phyloP scores from a whole-genome alignment of 768 basidiomycete species.

The Asterophora lycoperdoides region DNA sequence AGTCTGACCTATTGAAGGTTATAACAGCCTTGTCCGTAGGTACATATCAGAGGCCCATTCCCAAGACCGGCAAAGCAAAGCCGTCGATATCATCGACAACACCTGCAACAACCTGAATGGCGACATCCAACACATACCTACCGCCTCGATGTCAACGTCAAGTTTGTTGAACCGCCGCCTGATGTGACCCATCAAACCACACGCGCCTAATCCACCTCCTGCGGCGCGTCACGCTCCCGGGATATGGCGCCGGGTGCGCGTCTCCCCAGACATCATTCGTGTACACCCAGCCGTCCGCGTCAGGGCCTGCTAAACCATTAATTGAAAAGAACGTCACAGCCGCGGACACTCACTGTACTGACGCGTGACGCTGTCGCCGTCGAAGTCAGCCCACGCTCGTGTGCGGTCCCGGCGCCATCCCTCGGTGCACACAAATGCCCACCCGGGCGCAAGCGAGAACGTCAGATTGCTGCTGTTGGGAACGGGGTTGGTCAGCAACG shows the following conservation, averaged over 20 bases:
- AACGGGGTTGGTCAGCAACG: constrained; percentile 11
- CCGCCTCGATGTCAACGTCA: too few relatives aligned
- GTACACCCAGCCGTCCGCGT: constrained; percentile 75
- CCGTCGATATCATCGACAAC: too few relatives aligned
- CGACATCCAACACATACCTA: too few relatives aligned
- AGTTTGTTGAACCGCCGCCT: not conserved
- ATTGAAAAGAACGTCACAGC: not conserved
- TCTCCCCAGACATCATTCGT: constrained; percentile 74
- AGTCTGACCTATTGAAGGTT: too few relatives aligned
- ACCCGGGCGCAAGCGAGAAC: constrained; percentile 70
- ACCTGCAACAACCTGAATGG: too few relatives aligned
- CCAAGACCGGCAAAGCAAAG: too few relatives aligned
- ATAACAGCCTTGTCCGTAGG: too few relatives aligned
- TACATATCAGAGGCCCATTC: too few relatives aligned
- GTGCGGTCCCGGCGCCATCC: constrained; percentile 69
- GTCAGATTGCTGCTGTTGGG: constrained; percentile 69
- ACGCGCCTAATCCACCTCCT: constrained; percentile 69
- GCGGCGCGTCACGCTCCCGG: constrained; percentile 53
- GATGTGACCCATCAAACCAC: constrained; percentile 40
- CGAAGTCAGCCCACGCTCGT: constrained; percentile 50
- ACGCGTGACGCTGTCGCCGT: constrained; percentile 17
- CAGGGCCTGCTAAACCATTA: not conserved
- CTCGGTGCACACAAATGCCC: constrained; percentile 73
- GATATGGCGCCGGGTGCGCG: constrained; percentile 36
- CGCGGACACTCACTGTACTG: not conserved